Percentiles rank a stretch among this genome's conserved stretches.
phyloP scores from a whole-genome alignment of 176 grass and related monocot species.

The Metroxylon sagu region DNA sequence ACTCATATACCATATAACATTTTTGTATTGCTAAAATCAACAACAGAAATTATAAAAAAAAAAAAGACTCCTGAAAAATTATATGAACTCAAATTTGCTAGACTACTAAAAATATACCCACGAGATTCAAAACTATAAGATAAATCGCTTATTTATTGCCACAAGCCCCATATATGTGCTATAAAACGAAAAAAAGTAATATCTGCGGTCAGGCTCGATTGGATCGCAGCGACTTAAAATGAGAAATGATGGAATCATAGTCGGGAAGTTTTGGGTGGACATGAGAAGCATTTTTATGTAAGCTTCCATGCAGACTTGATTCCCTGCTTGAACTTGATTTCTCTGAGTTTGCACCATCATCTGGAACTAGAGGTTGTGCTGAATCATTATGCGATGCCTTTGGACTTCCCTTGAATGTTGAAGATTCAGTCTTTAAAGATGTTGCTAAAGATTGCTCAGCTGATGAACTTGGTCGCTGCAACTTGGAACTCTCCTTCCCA shows the following conservation, averaged over 20 bases:
- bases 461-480: background rate
- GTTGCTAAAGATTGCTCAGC: constrained; percentile 27
- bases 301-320: constrained; percentile 25
- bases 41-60: too few species aligned
- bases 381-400: constrained; percentile 15
- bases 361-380: constrained; percentile 8
- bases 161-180: too few species aligned
- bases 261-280: constrained; percentile 77
- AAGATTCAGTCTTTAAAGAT: constrained; percentile 22
- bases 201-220: constrained; percentile 29
- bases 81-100: too few species aligned
- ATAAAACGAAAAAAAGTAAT: too few species aligned
- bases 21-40: too few species aligned
- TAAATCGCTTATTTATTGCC: too few species aligned
- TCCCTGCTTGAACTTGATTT: background rate
- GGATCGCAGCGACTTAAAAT: constrained; percentile 74
- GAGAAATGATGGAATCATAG: constrained; percentile 64
- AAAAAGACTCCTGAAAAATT: too few species aligned
- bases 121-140: too few species aligned
- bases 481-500: background rate
- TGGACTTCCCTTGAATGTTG: constrained; percentile 14
- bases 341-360: constrained; percentile 18
- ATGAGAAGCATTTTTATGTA: constrained; percentile 25
- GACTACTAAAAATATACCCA: too few species aligned
- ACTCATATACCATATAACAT: too few species aligned